Percentiles rank a stretch among this genome's conserved stretches.
Evolutionary conservation across 2,329 filamentous ascomycete species (phyloP).

Genomic region (Fusarium oligoseptatum): DNA sequence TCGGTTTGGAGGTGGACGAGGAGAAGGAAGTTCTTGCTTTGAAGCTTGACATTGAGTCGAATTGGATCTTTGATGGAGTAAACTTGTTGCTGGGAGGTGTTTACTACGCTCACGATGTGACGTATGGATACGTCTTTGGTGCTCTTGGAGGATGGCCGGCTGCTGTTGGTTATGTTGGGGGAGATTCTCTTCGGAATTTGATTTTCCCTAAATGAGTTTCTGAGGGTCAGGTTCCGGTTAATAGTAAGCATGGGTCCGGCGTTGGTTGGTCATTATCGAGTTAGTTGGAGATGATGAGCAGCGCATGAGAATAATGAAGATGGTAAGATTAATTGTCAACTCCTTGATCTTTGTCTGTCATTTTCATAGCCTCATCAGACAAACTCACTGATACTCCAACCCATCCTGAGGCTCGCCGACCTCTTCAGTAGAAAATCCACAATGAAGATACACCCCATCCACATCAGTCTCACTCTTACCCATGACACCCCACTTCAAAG

Average conservation of each 20-base stretch:
- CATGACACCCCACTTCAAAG: constrained; percentile 18
- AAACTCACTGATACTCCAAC: background rate
- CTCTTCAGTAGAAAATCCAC: constrained; percentile 16
- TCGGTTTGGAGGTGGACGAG: background rate
- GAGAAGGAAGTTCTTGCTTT: background rate
- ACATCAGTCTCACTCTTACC: background rate
- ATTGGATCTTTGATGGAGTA: background rate
- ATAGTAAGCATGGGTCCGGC: background rate
- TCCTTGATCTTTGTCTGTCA: too few species aligned
- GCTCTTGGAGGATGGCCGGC: background rate
- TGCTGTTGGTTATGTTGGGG: background rate
- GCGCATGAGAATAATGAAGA: too few species aligned
- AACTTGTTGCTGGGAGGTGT: background rate
- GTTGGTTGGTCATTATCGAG: background rate
- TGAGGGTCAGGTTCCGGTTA: background rate
- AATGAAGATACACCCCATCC: background rate
- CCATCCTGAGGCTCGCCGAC: constrained; percentile 6
- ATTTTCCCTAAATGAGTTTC: background rate
- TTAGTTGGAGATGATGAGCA: too few species aligned
- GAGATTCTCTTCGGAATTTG: background rate
- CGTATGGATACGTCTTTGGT: background rate
- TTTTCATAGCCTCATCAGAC: too few species aligned
- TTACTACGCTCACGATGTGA: background rate
- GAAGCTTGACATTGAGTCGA: background rate
- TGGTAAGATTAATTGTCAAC: too few species aligned